A percentile compares a stretch with the other conserved stretches of the same genome.
Conservation (phyloP, 108 stramenopile genomes). For the Fragilaria crotonensis region DNA sequence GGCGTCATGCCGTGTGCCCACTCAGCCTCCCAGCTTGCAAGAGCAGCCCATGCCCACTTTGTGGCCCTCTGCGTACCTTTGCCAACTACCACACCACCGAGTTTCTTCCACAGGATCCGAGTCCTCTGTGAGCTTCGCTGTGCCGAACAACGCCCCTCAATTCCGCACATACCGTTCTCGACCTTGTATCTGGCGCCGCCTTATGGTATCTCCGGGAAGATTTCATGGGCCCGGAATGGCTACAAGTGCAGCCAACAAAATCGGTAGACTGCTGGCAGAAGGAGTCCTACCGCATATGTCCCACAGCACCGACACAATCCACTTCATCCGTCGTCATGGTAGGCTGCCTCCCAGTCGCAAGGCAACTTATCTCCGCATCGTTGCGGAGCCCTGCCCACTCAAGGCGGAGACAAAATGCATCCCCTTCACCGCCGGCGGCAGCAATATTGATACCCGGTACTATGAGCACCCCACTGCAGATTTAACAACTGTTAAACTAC, state of each 20-base stretch:
- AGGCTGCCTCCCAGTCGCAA: constrained; percentile 15
- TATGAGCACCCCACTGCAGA: constrained; percentile 29
- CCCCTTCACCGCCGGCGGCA: constrained; percentile 27
- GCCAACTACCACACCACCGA: too few relatives aligned
- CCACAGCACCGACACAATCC: constrained; percentile 12
- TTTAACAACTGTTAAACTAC: constrained; percentile 29
- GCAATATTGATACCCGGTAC: constrained; percentile 23
- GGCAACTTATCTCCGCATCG: constrained; percentile 20
- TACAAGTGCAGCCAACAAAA: constrained; percentile 3
- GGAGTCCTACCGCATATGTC: background rate
- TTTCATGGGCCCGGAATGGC: constrained; percentile 11
- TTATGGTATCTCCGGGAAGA: constrained; percentile 12
- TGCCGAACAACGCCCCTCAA: background rate
- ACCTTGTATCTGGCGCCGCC: constrained; percentile 13
- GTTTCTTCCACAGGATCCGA: too few relatives aligned
- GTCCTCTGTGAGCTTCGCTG: too few relatives aligned
- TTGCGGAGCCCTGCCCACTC: constrained; percentile 16
- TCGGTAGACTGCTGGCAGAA: constrained; percentile 11
- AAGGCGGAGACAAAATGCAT: constrained; percentile 17
- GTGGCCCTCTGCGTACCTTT: too few relatives aligned
- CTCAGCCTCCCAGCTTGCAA: too few relatives aligned
- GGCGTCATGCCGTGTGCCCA: too few relatives aligned
- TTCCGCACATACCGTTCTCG: background rate
- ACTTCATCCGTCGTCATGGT: constrained; percentile 17
- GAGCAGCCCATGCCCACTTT: too few relatives aligned